Percentiles rank a stretch among this genome's conserved stretches.
Evolutionary conservation across 805 yeast genomes (phyloP).

Genomic region (Lipomyces japonicus): DNA sequence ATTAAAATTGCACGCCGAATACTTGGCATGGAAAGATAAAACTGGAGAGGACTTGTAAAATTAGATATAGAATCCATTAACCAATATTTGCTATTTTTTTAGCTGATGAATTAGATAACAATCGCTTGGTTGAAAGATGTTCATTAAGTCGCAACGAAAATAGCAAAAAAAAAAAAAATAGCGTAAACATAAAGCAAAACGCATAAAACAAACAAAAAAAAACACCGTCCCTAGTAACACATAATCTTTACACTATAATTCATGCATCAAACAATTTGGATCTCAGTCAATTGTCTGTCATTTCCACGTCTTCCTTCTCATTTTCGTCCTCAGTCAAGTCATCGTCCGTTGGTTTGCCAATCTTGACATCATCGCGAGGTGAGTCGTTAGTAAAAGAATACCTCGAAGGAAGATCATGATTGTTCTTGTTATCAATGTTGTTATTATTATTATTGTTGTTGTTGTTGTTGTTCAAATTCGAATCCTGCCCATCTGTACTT

Average conservation of each 20-base stretch:
- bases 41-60: conserved; percentile 4
- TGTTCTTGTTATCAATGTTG: too few species aligned
- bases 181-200: not conserved
- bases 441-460: not conserved
- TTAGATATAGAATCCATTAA: not conserved
- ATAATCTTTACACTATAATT: not conserved
- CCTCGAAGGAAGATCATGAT: too few species aligned
- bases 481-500: not conserved
- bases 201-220: not conserved
- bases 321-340: too few species aligned
- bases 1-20: conserved; percentile 74
- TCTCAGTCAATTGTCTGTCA: not conserved
- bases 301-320: not conserved
- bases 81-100: too few species aligned
- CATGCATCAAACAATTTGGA: not conserved
- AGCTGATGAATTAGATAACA: too few species aligned
- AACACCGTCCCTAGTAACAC: not conserved
- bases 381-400: too few species aligned
- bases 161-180: not conserved
- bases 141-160: not conserved
- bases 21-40: conserved; percentile 29
- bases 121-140: too few species aligned
- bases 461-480: not conserved
- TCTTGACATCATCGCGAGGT: too few species aligned
- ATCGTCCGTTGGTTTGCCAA: too few species aligned